Percentiles rank a stretch among this genome's conserved stretches.
Conservation (phyloP, 108 stramenopile species). For the Cyclotella choctawhatcheeana region DNA sequence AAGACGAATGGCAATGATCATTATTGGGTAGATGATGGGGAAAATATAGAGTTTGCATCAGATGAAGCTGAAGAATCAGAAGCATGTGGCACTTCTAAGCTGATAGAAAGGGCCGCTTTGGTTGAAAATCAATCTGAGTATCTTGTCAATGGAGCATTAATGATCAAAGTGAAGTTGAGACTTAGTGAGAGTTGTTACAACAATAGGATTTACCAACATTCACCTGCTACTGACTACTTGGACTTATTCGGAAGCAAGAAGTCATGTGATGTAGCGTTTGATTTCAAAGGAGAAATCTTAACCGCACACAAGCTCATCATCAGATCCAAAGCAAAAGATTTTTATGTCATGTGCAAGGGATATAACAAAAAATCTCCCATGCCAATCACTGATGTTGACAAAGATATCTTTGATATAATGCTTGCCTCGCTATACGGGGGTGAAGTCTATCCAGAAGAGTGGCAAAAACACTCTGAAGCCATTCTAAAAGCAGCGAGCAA, state of each 20-base stretch:
- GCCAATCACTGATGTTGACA: background rate
- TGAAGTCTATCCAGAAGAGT: background rate
- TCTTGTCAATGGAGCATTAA: no score
- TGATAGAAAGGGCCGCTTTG: no score
- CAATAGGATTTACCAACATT: no score
- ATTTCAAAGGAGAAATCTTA: background rate
- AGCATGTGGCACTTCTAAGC: no score
- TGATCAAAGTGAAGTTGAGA: no score
- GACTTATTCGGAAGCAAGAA: background rate
- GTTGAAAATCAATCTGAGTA: no score
- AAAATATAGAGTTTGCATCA: no score
- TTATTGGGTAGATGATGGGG: no score
- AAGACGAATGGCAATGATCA: no score
- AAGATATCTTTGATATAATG: background rate
- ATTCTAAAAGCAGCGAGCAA: background rate
- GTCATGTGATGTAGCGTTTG: background rate
- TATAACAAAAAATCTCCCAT: background rate
- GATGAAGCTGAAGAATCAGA: no score
- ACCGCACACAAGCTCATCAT: background rate
- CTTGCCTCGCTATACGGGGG: background rate
- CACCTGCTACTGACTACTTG: background rate
- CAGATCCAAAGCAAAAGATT: background rate
- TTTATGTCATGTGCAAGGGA: background rate
- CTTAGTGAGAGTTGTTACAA: no score
- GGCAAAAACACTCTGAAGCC: background rate